phyloP scores from a whole-genome alignment of 1,139 yeast species.

The Keqinozyma sinolaborantium region DNA sequence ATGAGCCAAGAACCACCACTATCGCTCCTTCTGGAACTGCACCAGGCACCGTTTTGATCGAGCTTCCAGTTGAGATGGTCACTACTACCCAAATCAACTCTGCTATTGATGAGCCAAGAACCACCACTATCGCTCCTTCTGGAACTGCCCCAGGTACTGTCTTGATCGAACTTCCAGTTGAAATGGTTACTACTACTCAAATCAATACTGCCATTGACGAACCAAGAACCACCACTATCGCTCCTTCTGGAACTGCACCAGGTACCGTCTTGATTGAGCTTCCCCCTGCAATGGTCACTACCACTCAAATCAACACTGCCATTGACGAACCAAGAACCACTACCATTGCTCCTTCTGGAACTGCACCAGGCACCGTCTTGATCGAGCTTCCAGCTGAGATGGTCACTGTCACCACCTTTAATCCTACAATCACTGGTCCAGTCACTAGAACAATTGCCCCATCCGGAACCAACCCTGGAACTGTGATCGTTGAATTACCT shows the following conservation, averaged over 20 bases:
- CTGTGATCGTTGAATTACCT: neutral
- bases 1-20: neutral
- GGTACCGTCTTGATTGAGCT: neutral
- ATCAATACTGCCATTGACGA: neutral
- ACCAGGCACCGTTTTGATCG: neutral
- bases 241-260: neutral
- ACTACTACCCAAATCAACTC: neutral
- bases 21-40: neutral
- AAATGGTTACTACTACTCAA: neutral
- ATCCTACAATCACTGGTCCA: neutral
- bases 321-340: too few relatives aligned
- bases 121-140: neutral
- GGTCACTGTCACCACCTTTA: neutral
- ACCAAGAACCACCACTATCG: neutral
- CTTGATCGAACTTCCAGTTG: neutral
- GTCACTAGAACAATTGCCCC: neutral
- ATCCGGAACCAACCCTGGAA: neutral
- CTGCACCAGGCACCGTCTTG: neutral
- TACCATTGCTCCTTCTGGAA: too few relatives aligned
- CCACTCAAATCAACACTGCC: too few relatives aligned
- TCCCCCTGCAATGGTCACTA: too few relatives aligned
- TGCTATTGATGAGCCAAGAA: neutral
- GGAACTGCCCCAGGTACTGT: neutral
- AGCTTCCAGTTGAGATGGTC: neutral
- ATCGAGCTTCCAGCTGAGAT: too few relatives aligned